Conservation (phyloP, 2,329 filamentous ascomycete genomes). For the Fusarium begoniae region DNA sequence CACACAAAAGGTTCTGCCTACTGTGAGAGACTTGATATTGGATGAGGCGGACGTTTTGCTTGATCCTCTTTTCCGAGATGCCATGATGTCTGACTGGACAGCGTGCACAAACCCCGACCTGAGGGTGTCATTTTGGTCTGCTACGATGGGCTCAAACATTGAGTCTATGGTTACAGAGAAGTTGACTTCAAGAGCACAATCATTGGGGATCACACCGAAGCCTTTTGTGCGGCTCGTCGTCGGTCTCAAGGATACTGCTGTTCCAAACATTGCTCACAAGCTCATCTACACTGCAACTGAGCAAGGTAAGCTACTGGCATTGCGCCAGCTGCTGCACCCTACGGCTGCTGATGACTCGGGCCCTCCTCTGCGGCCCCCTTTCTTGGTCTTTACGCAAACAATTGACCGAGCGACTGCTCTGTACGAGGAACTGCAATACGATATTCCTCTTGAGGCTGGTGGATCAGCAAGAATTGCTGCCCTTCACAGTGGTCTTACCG, state of each 20-base stretch:
- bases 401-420: slow-evolving; percentile 90
- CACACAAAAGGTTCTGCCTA: slow-evolving; percentile 64
- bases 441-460: slow-evolving; percentile 89
- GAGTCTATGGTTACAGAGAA: slow-evolving; percentile 80
- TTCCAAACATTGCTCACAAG: slow-evolving; percentile 90
- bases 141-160: slow-evolving; percentile 94
- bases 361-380: slow-evolving; percentile 79
- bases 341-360: slow-evolving; percentile 64
- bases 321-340: slow-evolving; percentile 89
- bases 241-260: slow-evolving; percentile 94
- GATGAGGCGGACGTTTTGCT: slow-evolving; percentile 97
- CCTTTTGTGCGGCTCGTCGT: slow-evolving; percentile 86
- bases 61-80: slow-evolving; percentile 88
- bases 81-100: slow-evolving; percentile 86
- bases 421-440: slow-evolving; percentile 90
- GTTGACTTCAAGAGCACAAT: slow-evolving; percentile 63
- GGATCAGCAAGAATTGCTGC: slow-evolving; percentile 87
- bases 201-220: slow-evolving; percentile 49
- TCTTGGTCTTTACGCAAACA: slow-evolving; percentile 95
- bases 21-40: slow-evolving; percentile 78
- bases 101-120: slow-evolving; percentile 77
- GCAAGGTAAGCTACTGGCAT: slow-evolving; percentile 88
- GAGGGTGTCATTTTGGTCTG: slow-evolving; percentile 88
- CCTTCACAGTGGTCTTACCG: slow-evolving; percentile 86
- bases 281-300: slow-evolving; percentile 93